Percentiles rank a stretch among this genome's conserved stretches.
phyloP scores from a whole-genome alignment of 768 basidiomycete genomes.

The Tephrocybe sp. region DNA sequence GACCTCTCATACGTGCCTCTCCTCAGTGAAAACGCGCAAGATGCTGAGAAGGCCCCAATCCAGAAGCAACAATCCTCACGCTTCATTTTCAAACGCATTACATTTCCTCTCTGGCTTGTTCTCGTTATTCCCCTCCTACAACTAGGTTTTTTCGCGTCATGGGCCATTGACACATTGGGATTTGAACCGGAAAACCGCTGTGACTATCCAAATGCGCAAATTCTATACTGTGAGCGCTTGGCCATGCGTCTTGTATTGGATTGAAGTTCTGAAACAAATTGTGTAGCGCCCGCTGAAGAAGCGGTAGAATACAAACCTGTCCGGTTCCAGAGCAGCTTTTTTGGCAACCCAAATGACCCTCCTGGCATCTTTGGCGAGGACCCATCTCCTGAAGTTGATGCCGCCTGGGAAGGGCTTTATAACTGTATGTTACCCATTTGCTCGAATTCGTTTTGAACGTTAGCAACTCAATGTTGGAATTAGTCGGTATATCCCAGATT shows the following conservation, averaged over 20 bases:
- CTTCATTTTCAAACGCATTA: not conserved
- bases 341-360: not conserved
- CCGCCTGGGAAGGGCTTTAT: not conserved
- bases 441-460: too few relatives aligned
- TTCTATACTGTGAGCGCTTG: not conserved
- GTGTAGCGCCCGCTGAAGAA: not conserved
- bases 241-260: not conserved
- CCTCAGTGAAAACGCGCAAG: not conserved
- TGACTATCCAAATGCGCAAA: not conserved
- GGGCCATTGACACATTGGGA: not conserved
- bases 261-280: not conserved
- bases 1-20: not conserved
- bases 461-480: too few relatives aligned
- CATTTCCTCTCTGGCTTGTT: not conserved
- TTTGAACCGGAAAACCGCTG: not conserved
- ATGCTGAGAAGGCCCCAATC: not conserved
- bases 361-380: not conserved
- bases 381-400: not conserved
- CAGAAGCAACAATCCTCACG: not conserved
- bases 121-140: not conserved
- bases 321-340: not conserved
- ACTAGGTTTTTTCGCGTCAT: not conserved
- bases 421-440: not conserved
- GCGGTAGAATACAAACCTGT: not conserved
- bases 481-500: not conserved